Conservation (phyloP, 2,329 filamentous ascomycete species). For the Exophiala mesophila region DNA sequence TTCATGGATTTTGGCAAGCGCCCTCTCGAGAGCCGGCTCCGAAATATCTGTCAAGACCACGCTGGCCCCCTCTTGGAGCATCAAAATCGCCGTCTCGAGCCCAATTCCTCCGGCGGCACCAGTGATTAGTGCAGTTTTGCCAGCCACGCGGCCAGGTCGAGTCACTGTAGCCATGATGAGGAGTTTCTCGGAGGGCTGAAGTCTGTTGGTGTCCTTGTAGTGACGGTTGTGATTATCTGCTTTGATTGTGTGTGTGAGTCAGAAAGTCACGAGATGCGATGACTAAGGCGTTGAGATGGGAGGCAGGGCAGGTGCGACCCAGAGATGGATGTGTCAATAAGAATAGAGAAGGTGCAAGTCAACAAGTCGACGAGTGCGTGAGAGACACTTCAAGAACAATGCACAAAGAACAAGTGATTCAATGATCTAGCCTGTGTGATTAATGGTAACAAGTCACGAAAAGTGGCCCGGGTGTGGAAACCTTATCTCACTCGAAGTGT, state of each 20-base stretch:
- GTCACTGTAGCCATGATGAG: constrained; percentile 12
- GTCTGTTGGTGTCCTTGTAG: neutral
- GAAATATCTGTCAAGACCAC: constrained; percentile 85
- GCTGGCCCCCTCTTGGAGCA: constrained; percentile 79
- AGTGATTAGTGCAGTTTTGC: constrained; percentile 55
- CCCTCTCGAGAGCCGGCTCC: constrained; percentile 69
- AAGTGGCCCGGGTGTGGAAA: too few relatives aligned
- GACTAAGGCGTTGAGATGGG: too few relatives aligned
- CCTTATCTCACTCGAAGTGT: too few relatives aligned
- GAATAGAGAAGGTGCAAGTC: too few relatives aligned
- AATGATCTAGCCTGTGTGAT: too few relatives aligned
- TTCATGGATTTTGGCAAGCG: constrained; percentile 67
- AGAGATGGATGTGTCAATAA: too few relatives aligned
- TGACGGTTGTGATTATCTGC: neutral
- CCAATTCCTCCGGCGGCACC: constrained; percentile 68
- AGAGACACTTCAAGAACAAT: too few relatives aligned
- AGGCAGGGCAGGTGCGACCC: too few relatives aligned
- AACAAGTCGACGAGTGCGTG: too few relatives aligned
- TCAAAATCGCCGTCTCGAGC: constrained; percentile 85
- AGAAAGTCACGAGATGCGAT: too few relatives aligned
- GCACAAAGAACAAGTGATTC: too few relatives aligned
- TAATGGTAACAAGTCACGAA: too few relatives aligned
- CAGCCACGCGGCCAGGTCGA: constrained; percentile 48
- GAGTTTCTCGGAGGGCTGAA: neutral
- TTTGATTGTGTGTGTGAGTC: neutral